These are phyloP conservation scores for Gymnopilus junonius DNA, from an alignment of 768 basidiomycete genomes.

Conservation along the genomic window DNA sequence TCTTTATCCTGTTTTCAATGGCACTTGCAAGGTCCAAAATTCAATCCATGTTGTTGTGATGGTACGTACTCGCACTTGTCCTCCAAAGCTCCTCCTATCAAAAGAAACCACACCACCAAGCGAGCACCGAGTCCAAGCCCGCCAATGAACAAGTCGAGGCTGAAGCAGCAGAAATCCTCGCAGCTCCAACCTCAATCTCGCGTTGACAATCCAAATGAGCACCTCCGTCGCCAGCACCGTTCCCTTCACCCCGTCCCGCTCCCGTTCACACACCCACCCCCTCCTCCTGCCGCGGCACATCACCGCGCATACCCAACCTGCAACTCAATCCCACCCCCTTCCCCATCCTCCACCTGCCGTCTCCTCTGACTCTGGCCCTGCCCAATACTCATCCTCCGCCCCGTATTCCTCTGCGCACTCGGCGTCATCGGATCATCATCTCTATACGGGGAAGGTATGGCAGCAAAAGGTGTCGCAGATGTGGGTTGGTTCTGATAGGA, in stretches of 20 bases:
- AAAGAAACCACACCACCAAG: constrained; percentile 9
- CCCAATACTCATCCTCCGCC: constrained; percentile 16
- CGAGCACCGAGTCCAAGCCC: constrained; percentile 12
- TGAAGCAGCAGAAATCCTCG: neutral
- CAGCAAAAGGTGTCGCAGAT: constrained; percentile 19
- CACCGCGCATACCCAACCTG: constrained; percentile 40
- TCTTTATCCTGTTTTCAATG: neutral
- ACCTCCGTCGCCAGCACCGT: neutral
- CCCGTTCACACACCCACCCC: neutral
- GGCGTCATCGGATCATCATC: constrained; percentile 23
- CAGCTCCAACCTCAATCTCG: neutral
- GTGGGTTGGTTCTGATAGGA: constrained; percentile 16
- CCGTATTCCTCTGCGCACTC: constrained; percentile 24
- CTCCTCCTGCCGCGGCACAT: neutral
- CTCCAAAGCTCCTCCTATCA: neutral
- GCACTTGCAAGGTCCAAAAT: neutral
- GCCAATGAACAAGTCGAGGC: constrained; percentile 5
- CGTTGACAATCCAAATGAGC: neutral
- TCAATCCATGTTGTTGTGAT: neutral
- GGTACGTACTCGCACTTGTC: neutral
- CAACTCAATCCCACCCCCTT: constrained; percentile 38
- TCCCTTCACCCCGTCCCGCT: neutral
- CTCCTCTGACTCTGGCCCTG: constrained; percentile 29
- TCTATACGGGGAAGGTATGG: constrained; percentile 28
- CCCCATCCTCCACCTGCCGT: constrained; percentile 31